Evolutionary conservation across 805 yeast species (phyloP).

Genomic region (Barnettozyma vustinii): DNA sequence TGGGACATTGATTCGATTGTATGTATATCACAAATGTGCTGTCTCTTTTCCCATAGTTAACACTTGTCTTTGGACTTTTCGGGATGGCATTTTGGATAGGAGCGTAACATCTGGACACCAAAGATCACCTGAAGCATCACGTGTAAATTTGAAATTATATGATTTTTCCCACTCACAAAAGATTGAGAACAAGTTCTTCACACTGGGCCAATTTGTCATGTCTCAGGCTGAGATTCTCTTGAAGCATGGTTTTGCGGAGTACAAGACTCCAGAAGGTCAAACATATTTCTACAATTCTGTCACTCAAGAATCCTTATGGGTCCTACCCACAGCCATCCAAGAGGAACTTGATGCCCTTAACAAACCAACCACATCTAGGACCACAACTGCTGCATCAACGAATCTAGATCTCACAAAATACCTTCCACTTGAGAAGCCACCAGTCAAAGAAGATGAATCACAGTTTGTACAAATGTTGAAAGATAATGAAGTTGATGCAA

Average conservation of each 20-base stretch:
- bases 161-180: not conserved
- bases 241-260: slow-evolving; percentile 49
- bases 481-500: slow-evolving; percentile 55
- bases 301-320: slow-evolving; percentile 76
- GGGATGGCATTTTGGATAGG: not conserved
- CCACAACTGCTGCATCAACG: not conserved
- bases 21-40: not conserved
- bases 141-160: not conserved
- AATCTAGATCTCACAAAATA: slow-evolving; percentile 7
- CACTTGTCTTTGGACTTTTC: not conserved
- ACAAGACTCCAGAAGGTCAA: slow-evolving; percentile 48
- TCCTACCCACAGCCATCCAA: slow-evolving; percentile 52
- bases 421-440: slow-evolving; percentile 12
- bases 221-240: slow-evolving; percentile 23
- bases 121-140: not conserved
- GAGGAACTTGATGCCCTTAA: slow-evolving; percentile 13
- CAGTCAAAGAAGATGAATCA: slow-evolving; percentile 34
- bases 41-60: not conserved
- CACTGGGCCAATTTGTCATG: not conserved
- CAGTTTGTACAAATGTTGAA: slow-evolving; percentile 49
- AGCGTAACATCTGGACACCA: not conserved
- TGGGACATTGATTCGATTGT: slow-evolving; percentile 56
- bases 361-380: not conserved
- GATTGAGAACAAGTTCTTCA: not conserved
- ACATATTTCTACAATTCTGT: slow-evolving; percentile 63